Evolutionary conservation across 805 yeast species (phyloP).

Genomic region (Trichomonascus vanleenenianus): DNA sequence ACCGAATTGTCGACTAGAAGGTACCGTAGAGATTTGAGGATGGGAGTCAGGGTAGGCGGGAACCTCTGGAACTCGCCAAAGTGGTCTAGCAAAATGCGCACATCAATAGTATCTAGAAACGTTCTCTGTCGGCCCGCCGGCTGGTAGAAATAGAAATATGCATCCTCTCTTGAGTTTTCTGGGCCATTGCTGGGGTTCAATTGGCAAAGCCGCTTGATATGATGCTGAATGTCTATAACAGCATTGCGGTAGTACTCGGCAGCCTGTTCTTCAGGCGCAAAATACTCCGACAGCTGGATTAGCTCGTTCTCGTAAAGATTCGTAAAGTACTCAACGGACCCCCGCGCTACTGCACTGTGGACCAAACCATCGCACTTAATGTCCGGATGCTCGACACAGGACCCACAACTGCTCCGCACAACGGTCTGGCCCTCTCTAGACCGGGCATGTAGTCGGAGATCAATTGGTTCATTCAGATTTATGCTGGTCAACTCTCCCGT

Average conservation of each 20-base stretch:
- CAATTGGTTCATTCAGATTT: background rate
- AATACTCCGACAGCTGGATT: background rate
- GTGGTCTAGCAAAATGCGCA: constrained; percentile 4
- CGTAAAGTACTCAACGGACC: background rate
- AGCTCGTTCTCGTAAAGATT: background rate
- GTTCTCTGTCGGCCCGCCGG: background rate
- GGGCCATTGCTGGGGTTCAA: background rate
- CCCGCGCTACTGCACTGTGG: background rate
- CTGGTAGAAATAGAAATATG: constrained; percentile 11
- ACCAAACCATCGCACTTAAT: background rate
- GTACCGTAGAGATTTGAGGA: background rate
- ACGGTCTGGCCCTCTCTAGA: constrained; percentile 2
- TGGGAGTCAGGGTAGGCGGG: constrained; percentile 3
- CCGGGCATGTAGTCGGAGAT: constrained; percentile 2
- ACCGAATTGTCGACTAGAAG: background rate
- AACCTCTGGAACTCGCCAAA: constrained; percentile 3
- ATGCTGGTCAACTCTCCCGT: background rate
- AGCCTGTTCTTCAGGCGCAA: background rate
- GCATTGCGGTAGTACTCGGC: background rate
- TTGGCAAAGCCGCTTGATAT: background rate
- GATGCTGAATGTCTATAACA: background rate
- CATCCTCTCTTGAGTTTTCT: background rate
- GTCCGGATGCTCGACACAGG: background rate
- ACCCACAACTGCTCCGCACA: background rate
- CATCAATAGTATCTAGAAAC: constrained; percentile 6